Evolutionary conservation across 169 alveolate species (phyloP).

Genomic region (Pseudocohnilembus persalinus): DNA sequence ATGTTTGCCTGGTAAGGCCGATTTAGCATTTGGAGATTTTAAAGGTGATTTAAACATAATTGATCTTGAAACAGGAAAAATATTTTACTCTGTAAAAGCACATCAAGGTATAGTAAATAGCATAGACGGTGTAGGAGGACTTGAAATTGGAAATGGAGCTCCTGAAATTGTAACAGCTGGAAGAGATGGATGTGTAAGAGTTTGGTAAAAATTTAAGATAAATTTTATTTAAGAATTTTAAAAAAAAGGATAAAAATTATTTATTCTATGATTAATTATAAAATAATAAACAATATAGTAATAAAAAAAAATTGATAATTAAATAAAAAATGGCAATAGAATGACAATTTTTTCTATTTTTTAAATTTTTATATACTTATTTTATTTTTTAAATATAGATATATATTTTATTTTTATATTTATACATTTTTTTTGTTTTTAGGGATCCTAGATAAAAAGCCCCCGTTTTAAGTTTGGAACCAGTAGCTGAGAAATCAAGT

Average conservation of each 20-base stretch:
- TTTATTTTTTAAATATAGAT: too few relatives aligned
- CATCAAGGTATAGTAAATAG: constrained; percentile 83
- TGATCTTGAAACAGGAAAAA: constrained; percentile 83
- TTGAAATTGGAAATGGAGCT: constrained; percentile 82
- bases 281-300: too few relatives aligned
- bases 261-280: too few relatives aligned
- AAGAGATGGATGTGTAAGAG: constrained; percentile 86
- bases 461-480: constrained; percentile 89
- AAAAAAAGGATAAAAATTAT: too few relatives aligned
- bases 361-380: too few relatives aligned
- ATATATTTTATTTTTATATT: too few relatives aligned
- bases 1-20: constrained; percentile 68
- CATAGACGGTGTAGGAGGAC: constrained; percentile 85
- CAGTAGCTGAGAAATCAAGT: constrained; percentile 57
- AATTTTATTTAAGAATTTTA: too few relatives aligned
- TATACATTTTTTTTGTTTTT: too few relatives aligned
- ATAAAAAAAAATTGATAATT: too few relatives aligned
- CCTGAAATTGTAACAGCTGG: constrained; percentile 89
- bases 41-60: constrained; percentile 83
- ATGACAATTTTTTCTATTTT: too few relatives aligned
- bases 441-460: constrained; percentile 87
- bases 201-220: too few relatives aligned
- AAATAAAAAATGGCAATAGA: too few relatives aligned
- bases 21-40: constrained; percentile 83
- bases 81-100: constrained; percentile 76